Evolutionary conservation across 805 yeast species (phyloP).

Genomic region (Yamadazyma philogaea): DNA sequence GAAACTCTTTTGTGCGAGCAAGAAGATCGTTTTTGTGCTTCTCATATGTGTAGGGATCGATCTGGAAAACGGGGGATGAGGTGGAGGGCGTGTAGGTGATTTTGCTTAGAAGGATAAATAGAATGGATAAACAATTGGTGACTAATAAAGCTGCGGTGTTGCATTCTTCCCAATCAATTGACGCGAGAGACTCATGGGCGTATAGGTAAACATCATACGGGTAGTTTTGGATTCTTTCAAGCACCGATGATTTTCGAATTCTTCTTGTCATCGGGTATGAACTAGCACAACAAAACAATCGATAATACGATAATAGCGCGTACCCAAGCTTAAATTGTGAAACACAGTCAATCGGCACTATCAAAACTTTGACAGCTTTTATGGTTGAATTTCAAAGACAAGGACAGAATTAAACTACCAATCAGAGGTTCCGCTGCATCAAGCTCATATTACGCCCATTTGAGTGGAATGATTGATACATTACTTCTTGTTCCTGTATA

Average conservation of each 20-base stretch:
- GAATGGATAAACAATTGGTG: conserved; percentile 18
- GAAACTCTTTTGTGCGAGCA: conserved; percentile 1
- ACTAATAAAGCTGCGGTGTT: conserved; percentile 26
- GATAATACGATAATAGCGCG: background rate
- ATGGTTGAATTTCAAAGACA: too few relatives aligned
- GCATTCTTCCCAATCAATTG: conserved; percentile 44
- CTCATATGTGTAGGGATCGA: conserved; percentile 35
- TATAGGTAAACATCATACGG: conserved; percentile 39
- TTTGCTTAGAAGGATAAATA: conserved; percentile 17
- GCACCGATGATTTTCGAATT: conserved; percentile 13
- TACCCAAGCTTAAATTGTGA: background rate
- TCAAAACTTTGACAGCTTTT: too few relatives aligned
- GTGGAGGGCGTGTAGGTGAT: conserved; percentile 26
- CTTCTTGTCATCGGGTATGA: conserved; percentile 10
- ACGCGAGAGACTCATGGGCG: conserved; percentile 32
- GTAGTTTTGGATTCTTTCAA: conserved; percentile 25
- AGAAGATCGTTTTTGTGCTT: conserved; percentile 19
- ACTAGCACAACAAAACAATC: background rate
- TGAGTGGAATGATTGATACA: too few relatives aligned
- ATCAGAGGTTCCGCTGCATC: too few relatives aligned
- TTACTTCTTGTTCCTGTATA: too few relatives aligned
- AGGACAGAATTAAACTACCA: too few relatives aligned
- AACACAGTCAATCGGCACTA: too few relatives aligned
- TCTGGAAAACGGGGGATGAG: conserved; percentile 31
- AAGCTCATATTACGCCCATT: too few relatives aligned